Evolutionary conservation across 1,139 yeast genomes (phyloP), one percentile per base, ranked within the genome.

Genomic region (Yamadazyma sp.): DNA sequence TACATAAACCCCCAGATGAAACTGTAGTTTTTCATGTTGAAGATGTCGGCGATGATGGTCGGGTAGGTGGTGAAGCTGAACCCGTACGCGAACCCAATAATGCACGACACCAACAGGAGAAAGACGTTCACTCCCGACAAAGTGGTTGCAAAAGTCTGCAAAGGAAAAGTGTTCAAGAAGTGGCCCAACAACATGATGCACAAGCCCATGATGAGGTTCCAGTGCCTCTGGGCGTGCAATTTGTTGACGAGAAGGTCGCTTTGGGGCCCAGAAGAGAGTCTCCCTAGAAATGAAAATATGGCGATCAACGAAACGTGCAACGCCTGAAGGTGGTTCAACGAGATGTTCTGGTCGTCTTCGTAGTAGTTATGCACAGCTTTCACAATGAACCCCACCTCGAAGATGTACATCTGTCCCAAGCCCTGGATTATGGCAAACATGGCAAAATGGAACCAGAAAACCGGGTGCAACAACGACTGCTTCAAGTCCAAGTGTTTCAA

Each of bases 1-100:
- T 83, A 80, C 49, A 83, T 64, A 22, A 82, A 55, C 0, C 95
- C 94, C 95, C 96, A 88, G 31, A 87, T 75, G 30, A 88, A 83
- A 39, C 89, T 82, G 57, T 86, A 87, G 29, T 81, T 75, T 14
- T 67, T 69, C 54, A 87, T 75, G 18, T 91, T 91, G 63, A 87
- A 87, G 11, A 79, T 66, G 50, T 88, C 96, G 1, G 92, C 81
- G 22, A 86, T 69, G 17, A 87, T 78, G 1, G 92, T 84, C 0
- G 96, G 96, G 57, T 80, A 85, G 5, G 88, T 75, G 1, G 96
- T 92, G 58, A 84, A 87, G 38, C 83, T 69, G 37, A 84, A 73
- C 1, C 96, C 96, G 61, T 87, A 88, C n/a, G 88, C 81, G 34
- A 75, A 66, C 0, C 96, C 96, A 39, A 82, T 76, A 5, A 79